A percentile compares a stretch with the other conserved stretches of the same genome.
These are phyloP conservation scores for Arthonia radiata DNA, from an alignment of 495 filamentous ascomycete genomes.

Conservation along the genomic window DNA sequence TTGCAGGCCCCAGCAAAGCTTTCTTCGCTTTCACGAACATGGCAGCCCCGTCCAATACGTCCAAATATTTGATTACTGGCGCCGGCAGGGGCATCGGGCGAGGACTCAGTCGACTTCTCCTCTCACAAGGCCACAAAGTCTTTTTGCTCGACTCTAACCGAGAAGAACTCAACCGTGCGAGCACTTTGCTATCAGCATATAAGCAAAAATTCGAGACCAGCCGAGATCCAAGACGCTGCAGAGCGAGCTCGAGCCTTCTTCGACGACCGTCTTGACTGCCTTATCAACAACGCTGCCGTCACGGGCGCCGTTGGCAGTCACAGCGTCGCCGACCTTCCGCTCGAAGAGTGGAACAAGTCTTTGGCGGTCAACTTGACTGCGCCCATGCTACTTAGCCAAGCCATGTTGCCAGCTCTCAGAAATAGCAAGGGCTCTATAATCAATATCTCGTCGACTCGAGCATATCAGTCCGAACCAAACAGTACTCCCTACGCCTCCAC, in stretches of 20 bases:
- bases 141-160: constrained; percentile 7
- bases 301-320: constrained; percentile 9
- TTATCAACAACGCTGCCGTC: constrained; percentile 13
- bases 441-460: constrained; percentile 11
- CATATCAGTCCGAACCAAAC: constrained; percentile 10
- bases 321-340: constrained; percentile 4
- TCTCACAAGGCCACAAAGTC: constrained; percentile 8
- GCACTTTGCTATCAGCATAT: constrained; percentile 1
- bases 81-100: constrained; percentile 11
- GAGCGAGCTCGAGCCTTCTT: constrained; percentile 9
- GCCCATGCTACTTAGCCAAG: constrained; percentile 14
- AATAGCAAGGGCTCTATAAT: constrained; percentile 8
- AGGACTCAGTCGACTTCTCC: constrained; percentile 8
- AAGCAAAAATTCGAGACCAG: constrained; percentile 10
- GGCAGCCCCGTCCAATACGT: too few relatives aligned
- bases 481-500: constrained; percentile 25
- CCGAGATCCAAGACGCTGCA: constrained; percentile 8
- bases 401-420: constrained; percentile 5
- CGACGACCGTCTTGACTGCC: constrained; percentile 10
- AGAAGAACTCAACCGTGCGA: constrained; percentile 10
- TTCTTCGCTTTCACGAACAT: too few relatives aligned
- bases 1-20: too few relatives aligned
- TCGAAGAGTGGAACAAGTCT: constrained; percentile 12
- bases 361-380: constrained; percentile 10
- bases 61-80: constrained; percentile 10